Percentiles rank a stretch among this genome's conserved stretches.
phyloP scores from a whole-genome alignment of 176 grass and related monocot genomes.

The Oryza meridionalis region DNA sequence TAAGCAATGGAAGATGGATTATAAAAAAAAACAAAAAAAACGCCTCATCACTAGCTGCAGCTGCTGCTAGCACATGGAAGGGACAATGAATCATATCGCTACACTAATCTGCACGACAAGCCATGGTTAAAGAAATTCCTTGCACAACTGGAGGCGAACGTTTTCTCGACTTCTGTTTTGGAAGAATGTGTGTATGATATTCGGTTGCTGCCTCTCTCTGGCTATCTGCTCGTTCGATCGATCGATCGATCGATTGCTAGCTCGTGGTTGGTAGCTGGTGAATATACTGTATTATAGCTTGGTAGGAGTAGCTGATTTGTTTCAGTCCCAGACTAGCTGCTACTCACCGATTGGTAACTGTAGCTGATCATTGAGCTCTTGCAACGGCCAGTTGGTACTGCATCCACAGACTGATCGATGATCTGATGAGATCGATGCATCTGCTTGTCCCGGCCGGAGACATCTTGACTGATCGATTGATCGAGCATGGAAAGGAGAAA shows the following conservation, averaged over 20 bases:
- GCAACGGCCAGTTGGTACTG: background rate
- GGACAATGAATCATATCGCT: slow-evolving; percentile 1
- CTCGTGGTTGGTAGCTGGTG: slow-evolving; percentile 26
- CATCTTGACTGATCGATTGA: background rate
- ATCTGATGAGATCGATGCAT: background rate
- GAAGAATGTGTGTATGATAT: slow-evolving; percentile 44
- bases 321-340: background rate
- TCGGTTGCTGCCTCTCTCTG: background rate
- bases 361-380: background rate
- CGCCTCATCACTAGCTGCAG: background rate
- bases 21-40: slow-evolving; percentile 9
- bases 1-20: background rate
- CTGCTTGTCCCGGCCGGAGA: background rate
- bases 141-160: slow-evolving; percentile 23
- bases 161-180: slow-evolving; percentile 37
- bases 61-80: background rate
- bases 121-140: background rate
- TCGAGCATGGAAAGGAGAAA: background rate
- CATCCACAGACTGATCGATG: background rate
- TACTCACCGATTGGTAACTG: background rate
- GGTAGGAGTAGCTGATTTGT: background rate
- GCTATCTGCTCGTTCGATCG: background rate
- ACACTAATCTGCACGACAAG: slow-evolving; percentile 45
- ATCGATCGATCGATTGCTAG: background rate
- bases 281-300: background rate